Conservation (phyloP, 129 eudicot genomes). For the Ambrosia artemisiifolia region DNA sequence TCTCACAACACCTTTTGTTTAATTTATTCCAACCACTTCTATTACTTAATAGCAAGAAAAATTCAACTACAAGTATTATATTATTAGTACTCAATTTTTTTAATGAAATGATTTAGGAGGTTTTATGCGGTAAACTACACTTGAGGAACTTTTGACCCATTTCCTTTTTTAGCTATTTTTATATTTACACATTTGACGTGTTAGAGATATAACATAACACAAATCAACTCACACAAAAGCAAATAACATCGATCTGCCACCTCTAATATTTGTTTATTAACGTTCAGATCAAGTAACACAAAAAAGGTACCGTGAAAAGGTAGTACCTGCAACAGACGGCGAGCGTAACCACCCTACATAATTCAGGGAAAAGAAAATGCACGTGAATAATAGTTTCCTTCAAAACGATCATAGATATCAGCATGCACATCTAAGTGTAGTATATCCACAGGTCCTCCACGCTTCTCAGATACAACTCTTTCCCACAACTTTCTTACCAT, state of each 20-base stretch:
- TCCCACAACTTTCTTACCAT: no score
- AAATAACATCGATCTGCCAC: neutral
- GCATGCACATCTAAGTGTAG: slow-evolving; percentile 99
- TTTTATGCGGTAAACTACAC: neutral
- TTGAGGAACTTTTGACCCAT: neutral
- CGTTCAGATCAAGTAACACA: neutral
- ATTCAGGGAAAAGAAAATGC: slow-evolving; percentile 97
- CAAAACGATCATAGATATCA: slow-evolving; percentile 80
- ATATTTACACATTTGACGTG: neutral
- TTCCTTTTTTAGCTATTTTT: neutral
- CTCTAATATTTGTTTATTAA: slow-evolving; percentile 7
- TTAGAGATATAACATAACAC: neutral
- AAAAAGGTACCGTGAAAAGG: neutral
- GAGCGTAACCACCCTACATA: slow-evolving; percentile 98
- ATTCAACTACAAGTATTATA: neutral
- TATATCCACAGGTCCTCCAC: slow-evolving; percentile 92
- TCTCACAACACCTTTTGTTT: no score
- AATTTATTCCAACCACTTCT: neutral
- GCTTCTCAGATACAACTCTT: slow-evolving; percentile 95
- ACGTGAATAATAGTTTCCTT: slow-evolving; percentile 92
- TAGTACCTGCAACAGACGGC: slow-evolving; percentile 76
- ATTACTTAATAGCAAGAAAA: neutral
- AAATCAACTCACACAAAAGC: neutral
- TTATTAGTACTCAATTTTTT: neutral
- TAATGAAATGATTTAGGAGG: neutral